Evolutionary conservation across 768 basidiomycete genomes (phyloP), one percentile per base, ranked within the genome.

Genomic region (Agrocybe chaxingu): DNA sequence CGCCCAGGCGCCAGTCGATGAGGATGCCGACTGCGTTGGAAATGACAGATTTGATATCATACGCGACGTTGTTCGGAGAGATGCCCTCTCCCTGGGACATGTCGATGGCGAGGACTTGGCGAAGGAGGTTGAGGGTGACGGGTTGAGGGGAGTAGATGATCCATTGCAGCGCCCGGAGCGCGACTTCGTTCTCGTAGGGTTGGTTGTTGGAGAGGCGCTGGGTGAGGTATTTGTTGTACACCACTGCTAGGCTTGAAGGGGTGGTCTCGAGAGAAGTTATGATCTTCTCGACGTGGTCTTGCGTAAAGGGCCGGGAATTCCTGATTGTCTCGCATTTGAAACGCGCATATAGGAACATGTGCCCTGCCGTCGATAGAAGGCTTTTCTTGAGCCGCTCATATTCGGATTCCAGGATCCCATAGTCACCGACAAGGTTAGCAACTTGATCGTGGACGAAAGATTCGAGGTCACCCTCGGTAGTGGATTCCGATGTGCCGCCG

Each of bases 291-390:
- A 35, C 24, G 8, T 33, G 37, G 2, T 33, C 37, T 38, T 47
- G 34, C 3, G 37, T 39, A 7, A 9, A 39, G 37, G 37, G 37
- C n/a, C 18, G n/a, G n/a, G 37, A n/a, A 11, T 39, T 24, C 36
- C 24, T 38, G 46, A 47, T 33, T 1, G 34, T 47, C 37, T 47
- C 46, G 19, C 46, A 47, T 5, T 35, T 36, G 13, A 47, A 24
- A 39, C 37, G 29, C 5, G 46, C 46, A 24, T 47, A 47, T n/a
- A 35, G 46, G 37, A 47, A 47, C 46, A 47, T 47, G 16, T n/a
- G 34, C 11, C 33, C 46, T 9, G 46, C 16, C n/a, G 33, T 47
- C 8, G 6, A 19, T n/a, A 24, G 9, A 39, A 47, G 33, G 24
- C 24, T 35, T 2, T 47, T 24, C 31, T 39, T 39, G 16, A 47